A percentile compares a stretch with the other conserved stretches of the same genome.
Evolutionary conservation across 2,329 filamentous ascomycete species (phyloP).

Genomic region (Colletotrichum chrysophilum): DNA sequence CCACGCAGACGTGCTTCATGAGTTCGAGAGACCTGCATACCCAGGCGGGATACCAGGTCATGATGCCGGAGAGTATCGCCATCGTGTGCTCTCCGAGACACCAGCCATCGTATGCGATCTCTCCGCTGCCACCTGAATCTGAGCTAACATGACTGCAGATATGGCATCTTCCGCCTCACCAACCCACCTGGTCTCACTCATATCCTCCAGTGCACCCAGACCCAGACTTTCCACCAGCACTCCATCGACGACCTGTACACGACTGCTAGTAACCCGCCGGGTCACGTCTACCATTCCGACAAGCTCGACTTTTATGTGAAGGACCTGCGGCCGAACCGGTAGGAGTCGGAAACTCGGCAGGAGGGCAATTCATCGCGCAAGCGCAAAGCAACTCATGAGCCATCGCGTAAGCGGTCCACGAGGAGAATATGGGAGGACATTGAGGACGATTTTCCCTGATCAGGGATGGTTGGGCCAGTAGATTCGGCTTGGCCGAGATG

Average conservation of each 20-base stretch:
- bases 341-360: neutral
- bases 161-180: constrained; percentile 91
- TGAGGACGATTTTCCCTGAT: neutral
- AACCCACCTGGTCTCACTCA: constrained; percentile 88
- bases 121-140: neutral
- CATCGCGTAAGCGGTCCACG: neutral
- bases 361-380: neutral
- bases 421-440: neutral
- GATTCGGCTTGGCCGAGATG: neutral
- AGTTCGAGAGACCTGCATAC: constrained; percentile 93
- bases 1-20: constrained; percentile 97
- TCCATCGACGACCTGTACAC: constrained; percentile 75
- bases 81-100: constrained; percentile 93
- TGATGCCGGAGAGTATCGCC: constrained; percentile 95
- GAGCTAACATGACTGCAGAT: constrained; percentile 53
- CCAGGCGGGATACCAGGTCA: constrained; percentile 91
- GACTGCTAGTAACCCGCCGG: constrained; percentile 68
- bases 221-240: constrained; percentile 84
- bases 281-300: constrained; percentile 73
- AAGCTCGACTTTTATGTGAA: constrained; percentile 66
- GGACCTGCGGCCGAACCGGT: constrained; percentile 51
- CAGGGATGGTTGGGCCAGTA: neutral
- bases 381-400: neutral
- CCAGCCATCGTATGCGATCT: constrained; percentile 68
- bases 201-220: constrained; percentile 79